These are phyloP conservation scores for Cyamopsis tetragonoloba DNA, from an alignment of 306 rosid species.

Conservation along the genomic window DNA sequence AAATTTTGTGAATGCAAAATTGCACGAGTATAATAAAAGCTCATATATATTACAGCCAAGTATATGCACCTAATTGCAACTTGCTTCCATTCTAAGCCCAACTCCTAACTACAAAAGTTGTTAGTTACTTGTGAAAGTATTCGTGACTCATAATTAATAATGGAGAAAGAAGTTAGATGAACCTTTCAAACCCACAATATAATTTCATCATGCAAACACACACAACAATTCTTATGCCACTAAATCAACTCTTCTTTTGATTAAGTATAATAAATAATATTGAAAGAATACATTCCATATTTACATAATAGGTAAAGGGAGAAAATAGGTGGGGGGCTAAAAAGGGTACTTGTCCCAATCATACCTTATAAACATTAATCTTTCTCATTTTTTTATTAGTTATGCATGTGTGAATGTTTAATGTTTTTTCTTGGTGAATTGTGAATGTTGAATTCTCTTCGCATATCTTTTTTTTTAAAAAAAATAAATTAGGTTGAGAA, in stretches of 20 bases:
- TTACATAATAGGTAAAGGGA: not conserved
- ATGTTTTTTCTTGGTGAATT: not conserved
- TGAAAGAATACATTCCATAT: not conserved
- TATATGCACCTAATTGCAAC: not conserved
- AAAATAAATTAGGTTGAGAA: too few relatives aligned
- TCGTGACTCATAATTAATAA: not conserved
- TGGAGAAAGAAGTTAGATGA: not conserved
- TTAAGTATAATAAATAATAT: not conserved
- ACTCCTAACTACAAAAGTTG: slow-evolving; percentile 13
- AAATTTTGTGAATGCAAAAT: not conserved
- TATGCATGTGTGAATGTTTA: too few relatives aligned
- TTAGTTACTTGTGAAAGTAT: not conserved
- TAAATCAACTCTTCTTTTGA: not conserved
- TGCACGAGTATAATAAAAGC: not conserved
- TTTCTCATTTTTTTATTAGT: not conserved
- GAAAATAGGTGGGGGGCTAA: not conserved
- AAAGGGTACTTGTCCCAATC: not conserved
- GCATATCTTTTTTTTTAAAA: too few relatives aligned
- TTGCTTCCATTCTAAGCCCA: slow-evolving; percentile 11
- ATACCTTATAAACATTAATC: not conserved
- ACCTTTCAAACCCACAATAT: not conserved
- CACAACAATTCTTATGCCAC: slow-evolving; percentile 7
- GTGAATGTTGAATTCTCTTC: not conserved
- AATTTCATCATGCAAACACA: not conserved
- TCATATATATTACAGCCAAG: not conserved